Evolutionary conservation across 2,329 filamentous ascomycete species (phyloP).

Genomic region (Aspergillus sclerotialis): DNA sequence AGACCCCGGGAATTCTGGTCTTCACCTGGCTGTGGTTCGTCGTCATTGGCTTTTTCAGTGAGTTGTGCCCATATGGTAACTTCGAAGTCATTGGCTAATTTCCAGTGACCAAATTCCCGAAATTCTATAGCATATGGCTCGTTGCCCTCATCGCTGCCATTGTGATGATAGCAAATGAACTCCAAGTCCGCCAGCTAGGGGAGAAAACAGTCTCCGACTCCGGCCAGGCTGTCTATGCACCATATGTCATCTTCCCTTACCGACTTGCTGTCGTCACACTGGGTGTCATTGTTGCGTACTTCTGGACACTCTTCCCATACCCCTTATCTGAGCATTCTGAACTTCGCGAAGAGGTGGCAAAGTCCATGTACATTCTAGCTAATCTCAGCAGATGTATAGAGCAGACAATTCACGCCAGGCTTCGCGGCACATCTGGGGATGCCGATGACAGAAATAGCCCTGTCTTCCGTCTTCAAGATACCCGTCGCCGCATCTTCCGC

Average conservation of each 20-base stretch:
- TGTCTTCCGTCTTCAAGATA: background rate
- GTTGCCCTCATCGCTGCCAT: background rate
- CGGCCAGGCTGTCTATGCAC: background rate
- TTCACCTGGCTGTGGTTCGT: background rate
- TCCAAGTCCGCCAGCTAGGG: background rate
- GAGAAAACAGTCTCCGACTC: background rate
- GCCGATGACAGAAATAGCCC: background rate
- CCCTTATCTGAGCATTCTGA: background rate
- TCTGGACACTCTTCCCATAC: slow-evolving; percentile 1
- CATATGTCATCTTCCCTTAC: slow-evolving; percentile 1
- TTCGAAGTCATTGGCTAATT: background rate
- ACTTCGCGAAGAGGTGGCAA: background rate
- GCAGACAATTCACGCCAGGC: background rate
- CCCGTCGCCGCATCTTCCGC: background rate
- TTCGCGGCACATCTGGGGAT: background rate
- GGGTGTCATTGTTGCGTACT: background rate
- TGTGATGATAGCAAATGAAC: slow-evolving; percentile 1
- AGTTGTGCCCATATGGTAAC: background rate
- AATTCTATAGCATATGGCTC: background rate
- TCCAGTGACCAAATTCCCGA: slow-evolving; percentile 1
- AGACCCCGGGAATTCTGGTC: background rate
- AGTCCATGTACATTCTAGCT: background rate
- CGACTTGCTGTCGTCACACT: background rate
- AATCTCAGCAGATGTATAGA: background rate
- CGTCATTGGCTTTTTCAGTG: background rate